Conservation (phyloP, 1,284 basidiomycete genomes). For the Xerocomus minutiporus region DNA sequence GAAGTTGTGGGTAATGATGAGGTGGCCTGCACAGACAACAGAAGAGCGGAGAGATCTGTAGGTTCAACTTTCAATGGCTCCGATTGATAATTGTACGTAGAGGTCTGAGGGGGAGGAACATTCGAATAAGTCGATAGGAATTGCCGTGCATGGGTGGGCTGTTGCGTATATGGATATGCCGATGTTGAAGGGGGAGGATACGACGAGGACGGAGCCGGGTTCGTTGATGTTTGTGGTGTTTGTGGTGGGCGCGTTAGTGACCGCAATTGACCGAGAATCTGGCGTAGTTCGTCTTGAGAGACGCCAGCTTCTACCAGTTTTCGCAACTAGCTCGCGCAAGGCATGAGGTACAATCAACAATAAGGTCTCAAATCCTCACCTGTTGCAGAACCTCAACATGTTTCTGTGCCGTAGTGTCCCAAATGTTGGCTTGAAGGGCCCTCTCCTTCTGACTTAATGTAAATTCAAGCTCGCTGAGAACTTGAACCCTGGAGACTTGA, state of each 20-base stretch:
- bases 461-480: conserved; percentile 76
- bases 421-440: conserved; percentile 58
- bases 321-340: conserved; percentile 52
- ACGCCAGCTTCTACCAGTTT: conserved; percentile 74
- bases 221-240: conserved; percentile 33
- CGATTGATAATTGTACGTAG: conserved; percentile 22
- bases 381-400: conserved; percentile 72
- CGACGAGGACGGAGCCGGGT: conserved; percentile 18
- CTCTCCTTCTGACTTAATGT: conserved; percentile 74
- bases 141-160: conserved; percentile 23
- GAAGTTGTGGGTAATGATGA: conserved; percentile 27
- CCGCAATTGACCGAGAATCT: conserved; percentile 76
- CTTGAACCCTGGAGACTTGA: conserved; percentile 65
- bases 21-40: conserved; percentile 23
- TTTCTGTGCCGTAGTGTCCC: conserved; percentile 56
- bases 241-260: conserved; percentile 48
- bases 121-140: conserved; percentile 19
- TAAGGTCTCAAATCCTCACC: conserved; percentile 39
- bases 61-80: conserved; percentile 31
- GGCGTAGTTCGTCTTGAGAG: conserved; percentile 73
- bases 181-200: conserved; percentile 29
- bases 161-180: conserved; percentile 31
- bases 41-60: conserved; percentile 27
- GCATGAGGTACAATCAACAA: conserved; percentile 9
- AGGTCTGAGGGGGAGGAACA: conserved; percentile 10